Conservation (phyloP, 371 early-diverging fungal species). For the Sporodiniella umbellata region DNA sequence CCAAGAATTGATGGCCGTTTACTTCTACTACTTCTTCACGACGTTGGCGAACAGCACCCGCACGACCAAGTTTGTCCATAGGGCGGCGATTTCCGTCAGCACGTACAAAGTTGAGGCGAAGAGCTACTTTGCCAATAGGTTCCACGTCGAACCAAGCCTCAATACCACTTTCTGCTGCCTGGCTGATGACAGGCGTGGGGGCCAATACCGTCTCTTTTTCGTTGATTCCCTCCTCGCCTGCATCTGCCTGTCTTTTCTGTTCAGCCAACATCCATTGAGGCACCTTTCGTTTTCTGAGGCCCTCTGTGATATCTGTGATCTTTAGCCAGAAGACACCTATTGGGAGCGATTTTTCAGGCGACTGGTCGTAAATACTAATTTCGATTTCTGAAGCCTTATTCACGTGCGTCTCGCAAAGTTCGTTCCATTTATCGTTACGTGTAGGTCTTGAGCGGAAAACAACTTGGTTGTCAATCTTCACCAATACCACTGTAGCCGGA, state of each 20-base stretch:
- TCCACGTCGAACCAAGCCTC: slow-evolving; percentile 89
- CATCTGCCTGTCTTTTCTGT: slow-evolving; percentile 39
- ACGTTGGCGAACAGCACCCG: slow-evolving; percentile 85
- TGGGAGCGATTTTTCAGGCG: slow-evolving; percentile 58
- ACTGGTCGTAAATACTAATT: slow-evolving; percentile 73
- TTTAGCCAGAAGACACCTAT: slow-evolving; percentile 84
- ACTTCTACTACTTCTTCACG: slow-evolving; percentile 70
- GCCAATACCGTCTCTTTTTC: slow-evolving; percentile 5
- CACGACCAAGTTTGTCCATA: slow-evolving; percentile 75
- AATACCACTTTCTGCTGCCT: slow-evolving; percentile 50
- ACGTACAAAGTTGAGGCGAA: slow-evolving; percentile 73
- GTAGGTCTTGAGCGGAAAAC: slow-evolving; percentile 68
- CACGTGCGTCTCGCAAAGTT: slow-evolving; percentile 79
- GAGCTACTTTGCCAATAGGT: slow-evolving; percentile 81
- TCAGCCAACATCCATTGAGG: slow-evolving; percentile 32
- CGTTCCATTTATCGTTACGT: slow-evolving; percentile 66
- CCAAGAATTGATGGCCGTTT: slow-evolving; percentile 87
- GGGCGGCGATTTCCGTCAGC: slow-evolving; percentile 51
- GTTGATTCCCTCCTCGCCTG: slow-evolving; percentile 11
- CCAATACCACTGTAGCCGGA: slow-evolving; percentile 67
- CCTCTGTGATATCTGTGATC: slow-evolving; percentile 76
- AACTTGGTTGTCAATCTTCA: slow-evolving; percentile 81
- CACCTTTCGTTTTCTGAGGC: slow-evolving; percentile 64
- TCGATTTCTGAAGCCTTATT: slow-evolving; percentile 93
- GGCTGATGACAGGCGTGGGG: slow-evolving; percentile 1